Evolutionary conservation across 2,329 filamentous ascomycete species (phyloP).

Genomic region (Karstenula rhodostoma): DNA sequence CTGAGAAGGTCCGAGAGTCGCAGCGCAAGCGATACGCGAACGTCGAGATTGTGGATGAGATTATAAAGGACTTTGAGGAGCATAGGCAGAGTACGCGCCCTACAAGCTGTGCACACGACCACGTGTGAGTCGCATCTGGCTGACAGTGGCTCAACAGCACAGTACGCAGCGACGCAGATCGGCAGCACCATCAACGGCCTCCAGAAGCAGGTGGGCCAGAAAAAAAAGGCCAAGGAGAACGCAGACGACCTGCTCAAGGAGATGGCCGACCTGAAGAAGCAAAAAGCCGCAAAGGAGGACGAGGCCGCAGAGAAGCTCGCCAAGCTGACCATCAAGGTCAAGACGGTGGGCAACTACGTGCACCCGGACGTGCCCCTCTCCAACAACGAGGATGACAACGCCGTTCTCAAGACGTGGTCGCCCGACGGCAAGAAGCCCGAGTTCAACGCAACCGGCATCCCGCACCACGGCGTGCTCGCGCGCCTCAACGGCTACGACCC

Average conservation of each 20-base stretch:
- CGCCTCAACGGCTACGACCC: slow-evolving; percentile 91
- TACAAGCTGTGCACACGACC: background rate
- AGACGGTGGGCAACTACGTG: slow-evolving; percentile 88
- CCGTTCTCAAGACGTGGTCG: slow-evolving; percentile 77
- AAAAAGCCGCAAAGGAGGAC: slow-evolving; percentile 82
- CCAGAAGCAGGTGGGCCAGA: slow-evolving; percentile 87
- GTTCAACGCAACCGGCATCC: slow-evolving; percentile 82
- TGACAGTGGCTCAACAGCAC: slow-evolving; percentile 55
- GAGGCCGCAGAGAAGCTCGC: slow-evolving; percentile 78
- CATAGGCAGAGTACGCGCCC: slow-evolving; percentile 71
- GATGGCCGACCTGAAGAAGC: slow-evolving; percentile 78
- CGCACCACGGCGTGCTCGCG: slow-evolving; percentile 92
- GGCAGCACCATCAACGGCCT: slow-evolving; percentile 85
- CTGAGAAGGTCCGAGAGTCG: slow-evolving; percentile 89
- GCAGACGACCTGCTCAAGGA: slow-evolving; percentile 80
- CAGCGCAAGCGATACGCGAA: slow-evolving; percentile 83
- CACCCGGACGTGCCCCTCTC: slow-evolving; percentile 86
- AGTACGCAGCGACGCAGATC: slow-evolving; percentile 81
- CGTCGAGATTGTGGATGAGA: slow-evolving; percentile 87
- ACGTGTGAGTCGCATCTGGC: slow-evolving; percentile 12
- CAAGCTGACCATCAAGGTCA: slow-evolving; percentile 78
- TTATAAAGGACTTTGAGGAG: slow-evolving; percentile 86
- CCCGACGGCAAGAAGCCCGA: slow-evolving; percentile 77
- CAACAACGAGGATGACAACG: slow-evolving; percentile 90
- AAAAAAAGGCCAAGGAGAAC: slow-evolving; percentile 92